Base-by-base conservation (phyloP, 495 filamentous ascomycete genomes). In the Alectoria sarmentosa region DNA sequence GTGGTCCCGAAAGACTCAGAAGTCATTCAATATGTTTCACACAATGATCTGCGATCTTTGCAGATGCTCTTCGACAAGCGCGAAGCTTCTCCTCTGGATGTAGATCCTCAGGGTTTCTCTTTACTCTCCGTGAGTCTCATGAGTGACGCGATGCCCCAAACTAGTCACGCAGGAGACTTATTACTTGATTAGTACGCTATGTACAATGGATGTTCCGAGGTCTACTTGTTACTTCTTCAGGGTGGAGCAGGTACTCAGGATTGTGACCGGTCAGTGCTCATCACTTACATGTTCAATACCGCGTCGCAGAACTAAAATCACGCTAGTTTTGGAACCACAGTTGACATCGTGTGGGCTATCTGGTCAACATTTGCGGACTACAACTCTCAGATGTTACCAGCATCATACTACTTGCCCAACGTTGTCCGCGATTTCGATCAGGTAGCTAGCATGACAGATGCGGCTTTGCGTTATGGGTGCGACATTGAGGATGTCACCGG, bases 191-290 rank as follows among this genome's bases (percentile, higher is more conserved):
- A 60, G 58, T 60, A 60, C 44, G 58, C 58, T 15, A 42, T 42
- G 58, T 44, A 42, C 13, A 42, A 23, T 26, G 58, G 59, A n/a
- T 61, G 39, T 26, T 61, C 59, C 4, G 38, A 42, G 11, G 41
- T 48, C 5, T 61, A 19, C 38, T 15, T 48, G 28, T 32, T 46
- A 1, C 41, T 61, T 13, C 17, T 61, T 19, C 26, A 42, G 14
- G 38, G 41, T 32, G 59, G 59, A 21, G 59, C 59, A 17, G n/a
- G 39, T 4, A 61, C 59, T 32, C 58, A 44, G 37, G n/a, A 32
- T 14, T 44, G 58, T 21, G 30, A 61, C 39, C 23, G 13, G 59
- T 61, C 39, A 61, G 59, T 42, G 13, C 41, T 34, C 13, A 9
- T 6, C 10, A 21, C 37, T 41, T 14, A 14, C 39, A 15, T 41